Evolutionary conservation across 441 rosid genomes (phyloP).

Genomic region (Eutrema salsugineum): DNA sequence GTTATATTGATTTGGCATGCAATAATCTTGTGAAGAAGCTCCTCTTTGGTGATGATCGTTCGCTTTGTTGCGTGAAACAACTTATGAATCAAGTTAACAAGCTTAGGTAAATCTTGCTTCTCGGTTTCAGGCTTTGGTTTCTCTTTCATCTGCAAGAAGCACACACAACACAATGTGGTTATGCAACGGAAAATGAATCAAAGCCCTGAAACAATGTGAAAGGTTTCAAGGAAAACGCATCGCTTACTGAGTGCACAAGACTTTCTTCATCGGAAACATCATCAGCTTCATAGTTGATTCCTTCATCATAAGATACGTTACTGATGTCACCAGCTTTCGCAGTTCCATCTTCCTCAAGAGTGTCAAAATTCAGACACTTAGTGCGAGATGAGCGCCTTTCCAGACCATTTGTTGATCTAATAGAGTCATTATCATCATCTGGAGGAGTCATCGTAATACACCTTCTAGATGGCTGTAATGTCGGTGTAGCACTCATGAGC

Average conservation of each 20-base stretch:
- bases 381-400: constrained; percentile 50
- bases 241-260: constrained; percentile 66
- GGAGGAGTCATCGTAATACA: constrained; percentile 60
- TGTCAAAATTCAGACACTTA: constrained; percentile 66
- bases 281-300: constrained; percentile 8
- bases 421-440: constrained; percentile 30
- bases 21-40: constrained; percentile 68
- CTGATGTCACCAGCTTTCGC: background rate
- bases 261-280: constrained; percentile 30
- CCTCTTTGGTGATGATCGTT: constrained; percentile 72
- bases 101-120: constrained; percentile 69
- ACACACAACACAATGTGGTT: background rate
- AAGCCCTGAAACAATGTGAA: background rate
- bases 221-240: background rate
- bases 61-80: constrained; percentile 62
- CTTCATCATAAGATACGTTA: background rate
- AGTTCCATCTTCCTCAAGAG: constrained; percentile 35
- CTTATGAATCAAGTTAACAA: constrained; percentile 61
- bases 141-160: constrained; percentile 53
- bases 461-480: constrained; percentile 47
- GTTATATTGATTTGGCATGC: constrained; percentile 49
- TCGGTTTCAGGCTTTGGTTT: constrained; percentile 48
- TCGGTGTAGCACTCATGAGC: constrained; percentile 62
- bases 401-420: constrained; percentile 36
- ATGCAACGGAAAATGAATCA: background rate